phyloP scores from a whole-genome alignment of 2,329 filamentous ascomycete species.

The Rhynchosporium graminicola region DNA sequence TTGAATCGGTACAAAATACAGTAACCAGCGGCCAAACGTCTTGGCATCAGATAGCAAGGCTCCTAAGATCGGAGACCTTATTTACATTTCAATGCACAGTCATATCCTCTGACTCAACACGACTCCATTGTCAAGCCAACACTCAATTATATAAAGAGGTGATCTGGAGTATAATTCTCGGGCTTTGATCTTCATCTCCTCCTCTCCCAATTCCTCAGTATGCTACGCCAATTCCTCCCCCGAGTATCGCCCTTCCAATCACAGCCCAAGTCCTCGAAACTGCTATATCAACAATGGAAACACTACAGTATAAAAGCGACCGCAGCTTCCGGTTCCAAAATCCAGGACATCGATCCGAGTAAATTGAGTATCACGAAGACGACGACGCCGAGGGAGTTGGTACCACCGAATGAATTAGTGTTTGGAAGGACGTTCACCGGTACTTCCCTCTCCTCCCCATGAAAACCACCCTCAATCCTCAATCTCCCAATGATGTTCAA shows the following conservation, averaged over 20 bases:
- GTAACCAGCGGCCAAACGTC: not conserved
- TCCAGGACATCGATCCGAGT: conserved; percentile 72
- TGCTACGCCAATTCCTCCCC: conserved; percentile 50
- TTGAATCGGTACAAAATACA: not conserved
- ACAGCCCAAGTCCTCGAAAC: conserved; percentile 38
- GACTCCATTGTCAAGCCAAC: conserved; percentile 17
- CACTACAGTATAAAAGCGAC: conserved; percentile 53
- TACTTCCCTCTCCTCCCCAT: conserved; percentile 40
- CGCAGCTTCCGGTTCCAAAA: conserved; percentile 44
- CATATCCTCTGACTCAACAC: not conserved
- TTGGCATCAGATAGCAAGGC: conserved; percentile 4
- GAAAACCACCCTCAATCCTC: not conserved
- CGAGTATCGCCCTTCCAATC: conserved; percentile 44
- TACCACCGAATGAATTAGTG: conserved; percentile 77
- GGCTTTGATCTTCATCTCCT: not conserved
- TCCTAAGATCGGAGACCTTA: conserved; percentile 25
- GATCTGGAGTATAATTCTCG: not conserved
- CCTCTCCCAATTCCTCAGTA: conserved; percentile 35
- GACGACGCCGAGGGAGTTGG: conserved; percentile 70
- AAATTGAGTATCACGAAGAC: conserved; percentile 76
- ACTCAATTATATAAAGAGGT: conserved; percentile 15
- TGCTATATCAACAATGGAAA: conserved; percentile 41
- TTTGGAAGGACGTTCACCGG: conserved; percentile 93
- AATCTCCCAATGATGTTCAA: not conserved
- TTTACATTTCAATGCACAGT: conserved; percentile 20